Percentiles rank a stretch among this genome's conserved stretches.
phyloP scores from a whole-genome alignment of 78 protist species.

The Dictyostelium citrinum region DNA sequence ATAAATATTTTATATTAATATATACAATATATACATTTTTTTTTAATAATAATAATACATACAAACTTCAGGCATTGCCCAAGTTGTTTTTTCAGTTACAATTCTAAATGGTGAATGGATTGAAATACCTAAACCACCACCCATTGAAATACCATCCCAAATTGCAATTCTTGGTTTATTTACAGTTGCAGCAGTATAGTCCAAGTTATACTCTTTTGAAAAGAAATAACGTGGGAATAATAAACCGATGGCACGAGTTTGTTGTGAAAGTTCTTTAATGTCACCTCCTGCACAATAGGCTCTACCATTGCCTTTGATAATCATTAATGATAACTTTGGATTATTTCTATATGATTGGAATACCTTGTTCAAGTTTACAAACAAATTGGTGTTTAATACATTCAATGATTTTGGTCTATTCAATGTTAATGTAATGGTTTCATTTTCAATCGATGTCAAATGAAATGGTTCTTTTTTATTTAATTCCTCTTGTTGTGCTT shows the following conservation, averaged over 20 bases:
- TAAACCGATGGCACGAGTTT: slow-evolving; percentile 40
- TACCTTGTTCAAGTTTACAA: slow-evolving; percentile 51
- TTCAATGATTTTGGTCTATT: slow-evolving; percentile 49
- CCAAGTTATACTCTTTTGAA: slow-evolving; percentile 86
- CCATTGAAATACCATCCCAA: slow-evolving; percentile 82
- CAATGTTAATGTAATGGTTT: background rate
- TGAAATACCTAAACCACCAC: slow-evolving; percentile 91
- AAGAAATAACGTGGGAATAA: slow-evolving; percentile 84
- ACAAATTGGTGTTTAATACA: slow-evolving; percentile 38
- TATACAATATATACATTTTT: too few species aligned
- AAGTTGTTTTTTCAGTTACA: slow-evolving; percentile 89
- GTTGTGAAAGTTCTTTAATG: slow-evolving; percentile 64
- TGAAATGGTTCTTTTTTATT: background rate
- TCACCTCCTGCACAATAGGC: slow-evolving; percentile 97
- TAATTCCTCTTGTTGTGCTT: background rate
- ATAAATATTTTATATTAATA: too few species aligned
- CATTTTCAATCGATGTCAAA: background rate
- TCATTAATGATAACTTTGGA: background rate
- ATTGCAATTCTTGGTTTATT: slow-evolving; percentile 57
- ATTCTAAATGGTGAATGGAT: slow-evolving; percentile 85
- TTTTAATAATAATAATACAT: background rate
- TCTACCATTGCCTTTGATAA: slow-evolving; percentile 89
- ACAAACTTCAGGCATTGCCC: slow-evolving; percentile 94
- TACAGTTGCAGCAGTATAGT: slow-evolving; percentile 73
- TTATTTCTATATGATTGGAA: slow-evolving; percentile 8